phyloP scores from a whole-genome alignment of 257 asterid species.

The Nicotiana attenuata region DNA sequence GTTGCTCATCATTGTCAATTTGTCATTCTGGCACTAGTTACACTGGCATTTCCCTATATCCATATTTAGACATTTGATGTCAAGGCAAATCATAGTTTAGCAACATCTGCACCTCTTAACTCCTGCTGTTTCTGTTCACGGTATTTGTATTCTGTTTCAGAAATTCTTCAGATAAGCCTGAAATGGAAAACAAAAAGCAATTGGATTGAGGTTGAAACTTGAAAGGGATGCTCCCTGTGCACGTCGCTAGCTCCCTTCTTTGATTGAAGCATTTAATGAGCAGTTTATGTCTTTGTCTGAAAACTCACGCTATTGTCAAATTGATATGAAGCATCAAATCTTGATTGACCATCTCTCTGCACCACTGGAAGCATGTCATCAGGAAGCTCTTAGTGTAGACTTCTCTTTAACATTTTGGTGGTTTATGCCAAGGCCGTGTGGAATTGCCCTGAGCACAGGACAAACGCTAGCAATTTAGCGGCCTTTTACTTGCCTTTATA shows the following conservation, averaged over 20 bases:
- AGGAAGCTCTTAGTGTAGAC: background rate
- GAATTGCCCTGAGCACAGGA: background rate
- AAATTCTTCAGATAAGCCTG: background rate
- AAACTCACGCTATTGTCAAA: background rate
- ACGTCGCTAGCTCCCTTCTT: background rate
- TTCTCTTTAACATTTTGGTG: too few species aligned
- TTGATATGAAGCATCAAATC: background rate
- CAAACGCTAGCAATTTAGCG: background rate
- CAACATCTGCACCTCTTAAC: background rate
- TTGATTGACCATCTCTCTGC: background rate
- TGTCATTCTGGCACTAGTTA: background rate
- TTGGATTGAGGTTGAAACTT: background rate
- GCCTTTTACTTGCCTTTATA: background rate
- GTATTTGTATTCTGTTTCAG: background rate
- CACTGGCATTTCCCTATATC: background rate
- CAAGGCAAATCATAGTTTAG: background rate
- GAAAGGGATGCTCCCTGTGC: background rate
- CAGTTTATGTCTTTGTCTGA: background rate
- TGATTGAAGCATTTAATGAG: background rate
- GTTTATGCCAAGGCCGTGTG: background rate
- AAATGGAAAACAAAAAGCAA: background rate
- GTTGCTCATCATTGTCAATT: background rate
- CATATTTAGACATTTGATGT: background rate
- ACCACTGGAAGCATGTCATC: background rate
- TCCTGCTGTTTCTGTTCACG: background rate